Evolutionary conservation across 2,329 filamentous ascomycete genomes (phyloP).

Genomic region (Xylariaceae sp.): DNA sequence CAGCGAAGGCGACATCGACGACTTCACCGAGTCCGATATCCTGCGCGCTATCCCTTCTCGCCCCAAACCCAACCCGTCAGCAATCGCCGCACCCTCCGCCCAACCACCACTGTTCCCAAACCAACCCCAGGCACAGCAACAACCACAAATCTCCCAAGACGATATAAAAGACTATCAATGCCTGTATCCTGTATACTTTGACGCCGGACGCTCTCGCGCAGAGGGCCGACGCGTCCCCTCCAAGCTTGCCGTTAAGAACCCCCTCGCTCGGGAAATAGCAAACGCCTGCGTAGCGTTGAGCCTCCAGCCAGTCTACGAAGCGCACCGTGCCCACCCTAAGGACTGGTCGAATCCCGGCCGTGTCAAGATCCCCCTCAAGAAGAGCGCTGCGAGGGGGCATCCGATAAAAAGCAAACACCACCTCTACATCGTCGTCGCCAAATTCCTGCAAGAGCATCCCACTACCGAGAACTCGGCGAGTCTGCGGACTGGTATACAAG

Average conservation of each 20-base stretch:
- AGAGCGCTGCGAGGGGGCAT: conserved; percentile 16
- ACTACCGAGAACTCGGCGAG: conserved; percentile 66
- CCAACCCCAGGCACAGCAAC: conserved; percentile 33
- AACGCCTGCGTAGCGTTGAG: conserved; percentile 74
- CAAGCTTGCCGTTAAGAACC: conserved; percentile 73
- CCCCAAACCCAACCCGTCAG: conserved; percentile 18
- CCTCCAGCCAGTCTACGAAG: conserved; percentile 76
- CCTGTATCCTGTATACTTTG: conserved; percentile 95
- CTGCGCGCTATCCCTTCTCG: conserved; percentile 41
- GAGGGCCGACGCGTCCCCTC: conserved; percentile 76
- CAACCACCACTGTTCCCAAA: conserved; percentile 14
- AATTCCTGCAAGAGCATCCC: conserved; percentile 73
- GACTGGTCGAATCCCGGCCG: conserved; percentile 97
- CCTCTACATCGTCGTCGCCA: conserved; percentile 75
- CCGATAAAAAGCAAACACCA: conserved; percentile 77
- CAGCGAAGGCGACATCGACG: conserved; percentile 76
- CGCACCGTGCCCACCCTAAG: conserved; percentile 87
- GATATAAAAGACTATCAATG: conserved; percentile 76
- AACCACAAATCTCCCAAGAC: conserved; percentile 40
- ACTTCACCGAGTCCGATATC: conserved; percentile 57
- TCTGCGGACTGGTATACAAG: conserved; percentile 44
- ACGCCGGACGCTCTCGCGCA: conserved; percentile 66
- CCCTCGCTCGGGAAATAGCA: conserved; percentile 83
- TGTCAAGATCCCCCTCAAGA: conserved; percentile 74
- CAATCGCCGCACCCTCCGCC: conserved; percentile 22